Base-by-base conservation (phyloP, 495 filamentous ascomycete species). In the Daldinia vernicosa region DNA sequence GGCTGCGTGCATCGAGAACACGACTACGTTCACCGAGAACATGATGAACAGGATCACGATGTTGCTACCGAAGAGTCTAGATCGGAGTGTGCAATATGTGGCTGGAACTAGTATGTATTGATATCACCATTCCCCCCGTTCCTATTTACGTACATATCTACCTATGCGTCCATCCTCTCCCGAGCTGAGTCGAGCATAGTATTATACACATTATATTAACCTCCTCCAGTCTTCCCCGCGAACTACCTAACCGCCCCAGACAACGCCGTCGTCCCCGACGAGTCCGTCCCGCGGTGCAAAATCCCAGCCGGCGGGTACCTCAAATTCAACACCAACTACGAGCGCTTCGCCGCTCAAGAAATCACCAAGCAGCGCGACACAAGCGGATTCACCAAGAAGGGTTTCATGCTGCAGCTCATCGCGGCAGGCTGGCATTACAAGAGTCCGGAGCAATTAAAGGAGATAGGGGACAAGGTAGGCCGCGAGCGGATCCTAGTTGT, bases 341-440 rank as follows among this genome's bases (percentile, higher is more conserved):
- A 94, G 76, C 87, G 93, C 35, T 94, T 93, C 74, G 87, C 89
- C 0, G 93, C 93, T 6, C 88, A 91, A 57, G 91, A 95, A 76
- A 64, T 95, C 63, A 79, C 75, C 47, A 95, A 95, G 76, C 84
- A 90, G 9, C 75, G 77, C 24, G 81, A 92, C 56, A 69, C 71
- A 8, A 74, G 79, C 0, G 80, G 78, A 6, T 93, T 91, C 70
- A 86, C 85, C 0, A 81, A 84, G 51, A 84, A 83, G 40, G 92
- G 92, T 3, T 93, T 94, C 76, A 69, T 96, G 35, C 80, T 92
- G 67, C 93, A 97, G 77, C 84, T 90, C 4, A 84, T 94, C 43
- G 93, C 93, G 3, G 91, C 91, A 1, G 89, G 88, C 12, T 94
- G 92, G 88, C 93, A 97, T 78, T 80, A 88, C 74, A 94, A 95